Percentiles rank a stretch among this genome's conserved stretches.
These are phyloP conservation scores for Dalbergia oliveri DNA, from an alignment of 306 rosid genomes.

Conservation along the genomic window DNA sequence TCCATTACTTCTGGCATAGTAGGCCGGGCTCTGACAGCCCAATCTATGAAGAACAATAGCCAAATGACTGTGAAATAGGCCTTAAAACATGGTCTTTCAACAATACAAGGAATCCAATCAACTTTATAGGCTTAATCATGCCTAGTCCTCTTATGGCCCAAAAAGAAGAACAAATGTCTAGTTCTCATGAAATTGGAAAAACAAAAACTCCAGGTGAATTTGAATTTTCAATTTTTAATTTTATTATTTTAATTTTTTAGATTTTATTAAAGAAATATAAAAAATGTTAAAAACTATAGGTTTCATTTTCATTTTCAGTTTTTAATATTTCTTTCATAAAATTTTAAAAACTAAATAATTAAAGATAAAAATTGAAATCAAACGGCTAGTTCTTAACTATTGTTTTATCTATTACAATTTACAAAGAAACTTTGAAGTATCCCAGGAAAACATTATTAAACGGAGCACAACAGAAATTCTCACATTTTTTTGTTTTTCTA, in stretches of 20 bases:
- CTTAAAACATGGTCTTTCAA: neutral
- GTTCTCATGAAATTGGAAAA: neutral
- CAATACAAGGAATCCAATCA: neutral
- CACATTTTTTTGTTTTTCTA: neutral
- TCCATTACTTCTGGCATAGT: neutral
- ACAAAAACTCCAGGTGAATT: neutral
- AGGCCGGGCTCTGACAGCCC: constrained; percentile 13
- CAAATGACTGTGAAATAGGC: neutral
- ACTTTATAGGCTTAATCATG: neutral
- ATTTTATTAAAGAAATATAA: too few relatives aligned
- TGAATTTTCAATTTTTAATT: too few relatives aligned
- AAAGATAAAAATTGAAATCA: too few relatives aligned
- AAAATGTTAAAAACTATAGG: too few relatives aligned
- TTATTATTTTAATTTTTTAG: too few relatives aligned
- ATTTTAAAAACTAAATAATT: too few relatives aligned
- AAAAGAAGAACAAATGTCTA: too few relatives aligned
- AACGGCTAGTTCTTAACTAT: neutral
- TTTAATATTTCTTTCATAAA: too few relatives aligned
- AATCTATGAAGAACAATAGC: neutral
- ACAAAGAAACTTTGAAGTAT: constrained; percentile 14
- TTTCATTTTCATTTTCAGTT: too few relatives aligned
- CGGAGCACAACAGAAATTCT: neutral
- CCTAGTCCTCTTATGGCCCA: neutral
- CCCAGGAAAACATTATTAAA: neutral
- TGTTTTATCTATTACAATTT: too few relatives aligned